These are phyloP conservation scores for Penicillium silybi DNA, from an alignment of 495 filamentous ascomycete species.

Conservation along the genomic window DNA sequence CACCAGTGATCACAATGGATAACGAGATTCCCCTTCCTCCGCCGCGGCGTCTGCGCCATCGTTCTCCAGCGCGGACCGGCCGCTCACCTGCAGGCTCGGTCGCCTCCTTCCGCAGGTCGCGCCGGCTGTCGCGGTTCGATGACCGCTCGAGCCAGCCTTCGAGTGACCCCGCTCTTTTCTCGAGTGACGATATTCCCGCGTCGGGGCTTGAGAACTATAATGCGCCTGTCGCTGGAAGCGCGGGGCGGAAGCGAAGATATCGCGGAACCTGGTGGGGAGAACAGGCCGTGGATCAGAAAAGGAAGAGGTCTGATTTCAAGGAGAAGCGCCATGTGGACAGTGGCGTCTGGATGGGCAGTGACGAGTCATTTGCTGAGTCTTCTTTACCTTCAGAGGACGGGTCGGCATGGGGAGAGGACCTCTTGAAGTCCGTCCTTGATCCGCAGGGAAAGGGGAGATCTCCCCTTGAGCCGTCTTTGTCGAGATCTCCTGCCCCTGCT, in stretches of 20 bases:
- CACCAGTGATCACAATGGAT: constrained; percentile 29
- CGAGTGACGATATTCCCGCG: constrained; percentile 70
- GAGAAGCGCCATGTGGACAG: constrained; percentile 67
- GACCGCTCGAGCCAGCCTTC: constrained; percentile 51
- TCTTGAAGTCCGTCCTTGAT: constrained; percentile 26
- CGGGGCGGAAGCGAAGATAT: constrained; percentile 59
- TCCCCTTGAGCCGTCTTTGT: not conserved
- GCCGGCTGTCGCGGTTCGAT: constrained; percentile 36
- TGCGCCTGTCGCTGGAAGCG: constrained; percentile 32
- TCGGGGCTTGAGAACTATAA: constrained; percentile 67
- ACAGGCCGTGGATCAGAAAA: constrained; percentile 43
- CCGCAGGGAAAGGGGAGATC: constrained; percentile 2
- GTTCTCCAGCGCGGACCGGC: constrained; percentile 25
- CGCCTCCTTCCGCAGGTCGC: constrained; percentile 26
- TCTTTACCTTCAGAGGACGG: constrained; percentile 35
- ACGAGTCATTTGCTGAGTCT: constrained; percentile 39
- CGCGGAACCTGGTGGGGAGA: constrained; percentile 71
- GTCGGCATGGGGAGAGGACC: constrained; percentile 36
- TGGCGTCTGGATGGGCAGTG: constrained; percentile 78
- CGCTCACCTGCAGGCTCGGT: constrained; percentile 8
- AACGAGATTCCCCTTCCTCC: constrained; percentile 44
- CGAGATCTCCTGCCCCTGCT: not conserved
- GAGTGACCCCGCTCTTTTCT: constrained; percentile 74
- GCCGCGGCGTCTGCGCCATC: constrained; percentile 38
- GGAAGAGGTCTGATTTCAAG: constrained; percentile 53